Evolutionary conservation across 1,284 basidiomycete species (phyloP), one percentile per base, ranked within the genome.

Genomic region (Meripilus lineatus): DNA sequence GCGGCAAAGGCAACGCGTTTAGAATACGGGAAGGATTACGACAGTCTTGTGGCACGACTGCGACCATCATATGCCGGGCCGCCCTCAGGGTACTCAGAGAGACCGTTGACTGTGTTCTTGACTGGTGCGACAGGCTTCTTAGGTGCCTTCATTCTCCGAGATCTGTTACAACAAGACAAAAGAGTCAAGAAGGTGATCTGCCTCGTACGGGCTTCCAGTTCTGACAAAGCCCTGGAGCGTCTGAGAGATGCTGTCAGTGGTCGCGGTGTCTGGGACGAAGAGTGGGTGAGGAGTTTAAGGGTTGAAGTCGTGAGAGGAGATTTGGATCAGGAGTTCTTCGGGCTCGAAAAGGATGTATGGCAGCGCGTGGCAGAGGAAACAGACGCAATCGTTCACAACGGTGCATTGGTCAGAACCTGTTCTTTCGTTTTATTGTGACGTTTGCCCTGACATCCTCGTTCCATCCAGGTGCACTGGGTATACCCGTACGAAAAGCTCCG

Each of bases 41-140:
- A 84, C 4, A 58, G 63, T 0, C 72, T 99, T 17, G 51, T 83
- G 17, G 62, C 74, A 20, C 70, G 71, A 51, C 74, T 97, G 26
- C 71, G 73, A 28, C 56, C 68, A 4, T 71, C 74, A 8, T 97
- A 93, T 62, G 62, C 73, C 2, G 61, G 72, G 13, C 67, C 78
- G 8, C 70, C 79, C 0, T 50, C 67, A 20, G 74, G 83, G 53
- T 81, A 83, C 55, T 55, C 66, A 7, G 63, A 65, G 23, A 75
- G 72, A 47, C 64, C 72, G 20, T 54, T 93, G 34, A 92, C 89
- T 0, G 77, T 98, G 14, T 94, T 99, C 71, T 77, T 99, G 34
- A 99, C 96, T 8, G 96, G 96, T 22, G 95, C 91, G 1, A 98
- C 96, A 14, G 96, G 96, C 4, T 99, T 95, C 75, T 74, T 99